Conservation (phyloP, 2,329 filamentous ascomycete genomes). For the Trichoderma koningii region DNA sequence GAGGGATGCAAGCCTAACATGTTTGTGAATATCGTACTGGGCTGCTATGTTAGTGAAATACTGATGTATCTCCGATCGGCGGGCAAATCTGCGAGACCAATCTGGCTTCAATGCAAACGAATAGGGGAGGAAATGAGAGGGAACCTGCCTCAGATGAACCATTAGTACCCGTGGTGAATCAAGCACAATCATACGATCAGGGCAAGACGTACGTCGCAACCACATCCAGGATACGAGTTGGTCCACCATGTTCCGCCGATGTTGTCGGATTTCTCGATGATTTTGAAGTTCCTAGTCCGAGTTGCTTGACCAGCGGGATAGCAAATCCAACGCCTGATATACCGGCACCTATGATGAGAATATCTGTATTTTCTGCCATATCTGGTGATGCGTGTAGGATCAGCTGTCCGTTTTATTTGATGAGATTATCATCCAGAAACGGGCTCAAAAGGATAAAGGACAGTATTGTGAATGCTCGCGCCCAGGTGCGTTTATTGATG, state of each 20-base stretch:
- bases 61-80: slow-evolving; percentile 35
- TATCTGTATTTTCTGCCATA: slow-evolving; percentile 30
- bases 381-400: background rate
- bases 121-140: slow-evolving; percentile 37
- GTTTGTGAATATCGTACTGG: slow-evolving; percentile 31
- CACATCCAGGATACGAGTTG: slow-evolving; percentile 36
- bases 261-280: slow-evolving; percentile 33
- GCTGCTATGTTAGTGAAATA: slow-evolving; percentile 33
- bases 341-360: slow-evolving; percentile 37
- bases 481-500: too few species aligned
- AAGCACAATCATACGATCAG: too few species aligned
- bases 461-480: too few species aligned
- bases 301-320: slow-evolving; percentile 31
- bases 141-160: slow-evolving; percentile 27
- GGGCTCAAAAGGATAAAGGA: background rate
- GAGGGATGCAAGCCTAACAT: slow-evolving; percentile 30
- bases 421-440: background rate
- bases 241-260: slow-evolving; percentile 35
- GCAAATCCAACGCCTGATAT: slow-evolving; percentile 36
- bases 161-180: background rate
- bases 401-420: background rate
- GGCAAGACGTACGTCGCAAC: slow-evolving; percentile 32
- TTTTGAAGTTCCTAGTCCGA: slow-evolving; percentile 32
- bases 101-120: slow-evolving; percentile 36
- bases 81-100: slow-evolving; percentile 34